Evolutionary conservation across 2,329 filamentous ascomycete genomes (phyloP).

Genomic region (Colletotrichum sp.): DNA sequence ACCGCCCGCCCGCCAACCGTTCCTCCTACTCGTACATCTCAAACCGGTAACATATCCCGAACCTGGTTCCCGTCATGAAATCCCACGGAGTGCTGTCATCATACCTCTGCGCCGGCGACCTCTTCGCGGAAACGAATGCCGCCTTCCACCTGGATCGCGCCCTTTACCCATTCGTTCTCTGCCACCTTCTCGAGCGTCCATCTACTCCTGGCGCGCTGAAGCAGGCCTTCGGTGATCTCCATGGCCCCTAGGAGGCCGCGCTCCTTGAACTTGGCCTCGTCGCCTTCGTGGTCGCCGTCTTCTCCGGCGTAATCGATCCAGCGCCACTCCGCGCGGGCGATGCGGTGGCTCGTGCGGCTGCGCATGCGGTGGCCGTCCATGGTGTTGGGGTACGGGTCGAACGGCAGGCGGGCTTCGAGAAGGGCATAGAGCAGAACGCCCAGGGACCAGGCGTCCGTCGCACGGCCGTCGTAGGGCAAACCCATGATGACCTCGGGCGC

Average conservation of each 20-base stretch:
- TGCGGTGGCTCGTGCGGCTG: slow-evolving; percentile 88
- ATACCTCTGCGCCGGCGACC: slow-evolving; percentile 60
- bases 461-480: slow-evolving; percentile 89
- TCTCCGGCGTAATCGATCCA: slow-evolving; percentile 88
- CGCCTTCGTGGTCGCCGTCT: slow-evolving; percentile 84
- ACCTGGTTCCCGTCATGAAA: not conserved
- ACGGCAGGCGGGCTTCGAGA: slow-evolving; percentile 90
- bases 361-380: slow-evolving; percentile 77
- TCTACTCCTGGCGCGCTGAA: slow-evolving; percentile 82
- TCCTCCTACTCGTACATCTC: slow-evolving; percentile 15
- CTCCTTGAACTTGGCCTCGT: slow-evolving; percentile 64
- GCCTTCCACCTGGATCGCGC: slow-evolving; percentile 72
- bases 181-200: slow-evolving; percentile 79
- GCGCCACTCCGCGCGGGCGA: slow-evolving; percentile 92
- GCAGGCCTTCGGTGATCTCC: slow-evolving; percentile 80
- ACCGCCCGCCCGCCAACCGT: not conserved
- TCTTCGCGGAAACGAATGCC: slow-evolving; percentile 66
- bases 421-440: slow-evolving; percentile 93
- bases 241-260: slow-evolving; percentile 76
- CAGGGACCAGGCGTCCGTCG: slow-evolving; percentile 93
- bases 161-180: slow-evolving; percentile 75
- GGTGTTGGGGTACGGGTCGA: slow-evolving; percentile 85
- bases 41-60: not conserved
- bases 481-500: slow-evolving; percentile 96
- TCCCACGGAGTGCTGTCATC: slow-evolving; percentile 18